A percentile compares a stretch with the other conserved stretches of the same genome.
Evolutionary conservation across 768 basidiomycete genomes (phyloP).

Genomic region (Amanita rubescens): DNA sequence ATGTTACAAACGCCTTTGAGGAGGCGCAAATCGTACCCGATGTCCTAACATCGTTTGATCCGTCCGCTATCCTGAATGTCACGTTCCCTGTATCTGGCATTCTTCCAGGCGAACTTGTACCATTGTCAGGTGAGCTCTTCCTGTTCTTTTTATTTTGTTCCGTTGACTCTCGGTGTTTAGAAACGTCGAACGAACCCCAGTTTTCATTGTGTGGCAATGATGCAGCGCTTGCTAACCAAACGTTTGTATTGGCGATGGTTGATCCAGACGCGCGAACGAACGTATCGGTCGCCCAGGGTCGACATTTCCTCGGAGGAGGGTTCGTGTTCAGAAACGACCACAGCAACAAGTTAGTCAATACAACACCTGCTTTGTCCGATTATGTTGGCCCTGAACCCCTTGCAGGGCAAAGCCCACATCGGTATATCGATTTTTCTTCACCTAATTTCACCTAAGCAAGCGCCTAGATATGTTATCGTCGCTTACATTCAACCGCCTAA

Average conservation of each 20-base stretch:
- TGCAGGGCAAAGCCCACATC: conserved; percentile 34
- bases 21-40: conserved; percentile 33
- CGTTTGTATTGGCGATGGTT: conserved; percentile 32
- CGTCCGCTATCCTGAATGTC: conserved; percentile 27
- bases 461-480: conserved; percentile 27
- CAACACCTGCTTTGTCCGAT: conserved; percentile 28
- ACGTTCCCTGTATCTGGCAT: conserved; percentile 27
- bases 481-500: conserved; percentile 26
- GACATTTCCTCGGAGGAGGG: no score
- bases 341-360: conserved; percentile 27
- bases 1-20: conserved; percentile 26
- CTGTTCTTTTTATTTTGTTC: no score
- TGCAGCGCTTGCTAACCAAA: conserved; percentile 15
- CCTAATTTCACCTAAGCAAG: conserved; percentile 4
- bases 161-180: conserved; percentile 11
- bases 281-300: conserved; percentile 26
- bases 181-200: conserved; percentile 27
- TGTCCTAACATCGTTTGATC: conserved; percentile 31
- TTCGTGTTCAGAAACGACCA: conserved; percentile 22
- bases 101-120: conserved; percentile 28
- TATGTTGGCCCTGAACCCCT: conserved; percentile 33
- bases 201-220: conserved; percentile 23
- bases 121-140: conserved; percentile 26
- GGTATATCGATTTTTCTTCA: conserved; percentile 22
- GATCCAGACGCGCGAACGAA: conserved; percentile 39